phyloP scores from a whole-genome alignment of 345 rosid genomes.

The Murraya koenigii region DNA sequence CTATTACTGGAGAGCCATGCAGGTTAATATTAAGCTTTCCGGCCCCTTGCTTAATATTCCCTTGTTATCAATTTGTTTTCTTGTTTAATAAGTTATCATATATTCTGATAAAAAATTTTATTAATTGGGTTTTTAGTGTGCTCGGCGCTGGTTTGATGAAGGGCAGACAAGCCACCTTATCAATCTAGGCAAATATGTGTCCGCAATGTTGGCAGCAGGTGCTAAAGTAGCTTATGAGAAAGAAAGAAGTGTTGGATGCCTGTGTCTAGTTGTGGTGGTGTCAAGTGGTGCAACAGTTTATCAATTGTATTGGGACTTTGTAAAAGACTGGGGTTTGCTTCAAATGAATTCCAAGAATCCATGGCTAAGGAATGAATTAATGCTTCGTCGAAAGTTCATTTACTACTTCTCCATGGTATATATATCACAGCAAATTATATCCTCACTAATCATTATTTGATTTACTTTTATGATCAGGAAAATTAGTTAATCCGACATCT shows the following conservation, averaged over 20 bases:
- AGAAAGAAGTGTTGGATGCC: constrained; percentile 59
- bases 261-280: constrained; percentile 65
- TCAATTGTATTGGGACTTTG: constrained; percentile 99
- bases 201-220: constrained; percentile 97
- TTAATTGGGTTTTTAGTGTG: constrained; percentile 55
- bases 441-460: background rate
- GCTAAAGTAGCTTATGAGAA: constrained; percentile 87
- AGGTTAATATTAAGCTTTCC: constrained; percentile 40
- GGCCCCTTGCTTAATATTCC: background rate
- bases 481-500: background rate
- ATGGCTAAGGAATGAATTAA: constrained; percentile 95
- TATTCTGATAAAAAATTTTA: constrained; percentile 3
- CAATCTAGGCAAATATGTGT: constrained; percentile 90
- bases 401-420: constrained; percentile 96
- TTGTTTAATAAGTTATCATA: background rate
- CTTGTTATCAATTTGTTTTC: background rate
- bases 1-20: constrained; percentile 99
- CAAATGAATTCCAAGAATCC: constrained; percentile 83
- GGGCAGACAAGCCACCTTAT: constrained; percentile 69
- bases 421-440: background rate
- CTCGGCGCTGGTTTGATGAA: constrained; percentile 94
- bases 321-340: constrained; percentile 97
- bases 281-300: constrained; percentile 85
- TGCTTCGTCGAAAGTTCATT: constrained; percentile 80
- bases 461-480: background rate